These are phyloP conservation scores for Ganoderma sinense DNA, from an alignment of 1,284 basidiomycete genomes.

Conservation along the genomic window DNA sequence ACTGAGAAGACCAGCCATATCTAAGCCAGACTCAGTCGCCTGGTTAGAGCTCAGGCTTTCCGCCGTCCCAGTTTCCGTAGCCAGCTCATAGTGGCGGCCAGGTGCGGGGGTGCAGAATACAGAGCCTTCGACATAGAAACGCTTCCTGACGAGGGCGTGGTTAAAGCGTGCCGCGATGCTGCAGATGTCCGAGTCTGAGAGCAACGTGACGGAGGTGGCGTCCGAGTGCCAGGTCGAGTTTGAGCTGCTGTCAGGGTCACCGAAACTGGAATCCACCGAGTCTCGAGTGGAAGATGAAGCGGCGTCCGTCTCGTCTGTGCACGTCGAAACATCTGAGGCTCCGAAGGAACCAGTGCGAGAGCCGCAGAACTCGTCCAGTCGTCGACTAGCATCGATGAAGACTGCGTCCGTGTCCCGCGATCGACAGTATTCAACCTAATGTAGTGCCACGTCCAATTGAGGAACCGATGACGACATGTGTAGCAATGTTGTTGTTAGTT, in stretches of 20 bases:
- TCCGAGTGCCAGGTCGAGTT: background rate
- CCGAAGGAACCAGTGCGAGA: background rate
- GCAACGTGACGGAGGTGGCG: background rate
- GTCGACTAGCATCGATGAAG: background rate
- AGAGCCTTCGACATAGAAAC: background rate
- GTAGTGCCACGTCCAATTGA: background rate
- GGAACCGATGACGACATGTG: constrained; percentile 6
- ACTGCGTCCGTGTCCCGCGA: background rate
- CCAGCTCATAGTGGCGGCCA: background rate
- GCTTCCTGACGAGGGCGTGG: background rate
- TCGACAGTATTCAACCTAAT: background rate
- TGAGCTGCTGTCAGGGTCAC: background rate
- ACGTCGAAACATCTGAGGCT: background rate
- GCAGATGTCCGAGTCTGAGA: constrained; percentile 2
- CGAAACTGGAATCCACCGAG: background rate
- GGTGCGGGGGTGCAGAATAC: background rate
- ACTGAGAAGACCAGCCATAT: background rate
- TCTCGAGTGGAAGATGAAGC: background rate
- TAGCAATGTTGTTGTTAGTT: constrained; percentile 5
- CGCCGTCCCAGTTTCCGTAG: background rate
- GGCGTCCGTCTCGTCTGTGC: background rate
- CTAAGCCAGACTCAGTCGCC: background rate
- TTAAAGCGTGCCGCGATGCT: background rate
- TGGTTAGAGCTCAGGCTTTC: background rate
- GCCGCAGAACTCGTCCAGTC: background rate